Evolutionary conservation across 306 rosid genomes (phyloP).

Genomic region (Quercus berberidifolia): DNA sequence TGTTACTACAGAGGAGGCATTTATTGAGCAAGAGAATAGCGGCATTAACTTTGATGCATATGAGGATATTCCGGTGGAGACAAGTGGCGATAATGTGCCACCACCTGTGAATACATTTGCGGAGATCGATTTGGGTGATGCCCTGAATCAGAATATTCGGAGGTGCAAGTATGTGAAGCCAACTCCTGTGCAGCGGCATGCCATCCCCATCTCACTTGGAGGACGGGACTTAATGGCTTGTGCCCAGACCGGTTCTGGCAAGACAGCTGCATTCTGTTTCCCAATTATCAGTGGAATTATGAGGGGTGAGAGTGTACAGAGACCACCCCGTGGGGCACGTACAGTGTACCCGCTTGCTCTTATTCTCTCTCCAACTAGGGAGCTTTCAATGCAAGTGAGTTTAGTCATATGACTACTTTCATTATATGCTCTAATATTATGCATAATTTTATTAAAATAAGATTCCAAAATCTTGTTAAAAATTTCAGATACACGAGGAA

Average conservation of each 20-base stretch:
- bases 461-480: slow-evolving; percentile 2
- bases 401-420: not conserved
- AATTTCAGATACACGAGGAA: slow-evolving; percentile 77
- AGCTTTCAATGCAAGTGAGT: slow-evolving; percentile 87
- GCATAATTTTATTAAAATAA: not conserved
- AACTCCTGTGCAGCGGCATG: slow-evolving; percentile 85
- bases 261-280: slow-evolving; percentile 91
- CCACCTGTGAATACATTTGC: slow-evolving; percentile 80
- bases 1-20: slow-evolving; percentile 37
- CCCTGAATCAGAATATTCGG: slow-evolving; percentile 63
- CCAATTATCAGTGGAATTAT: slow-evolving; percentile 86
- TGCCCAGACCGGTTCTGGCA: slow-evolving; percentile 92
- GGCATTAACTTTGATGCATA: slow-evolving; percentile 84
- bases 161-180: slow-evolving; percentile 87
- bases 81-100: slow-evolving; percentile 75
- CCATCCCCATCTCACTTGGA: slow-evolving; percentile 75
- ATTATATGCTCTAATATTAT: not conserved
- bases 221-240: slow-evolving; percentile 93
- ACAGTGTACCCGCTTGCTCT: slow-evolving; percentile 84
- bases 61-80: slow-evolving; percentile 87
- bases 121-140: slow-evolving; percentile 82
- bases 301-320: slow-evolving; percentile 60
- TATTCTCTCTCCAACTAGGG: slow-evolving; percentile 90
- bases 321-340: slow-evolving; percentile 71
- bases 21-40: slow-evolving; percentile 51